Conservation (phyloP, 768 basidiomycete genomes). For the Pholiota conissans region DNA sequence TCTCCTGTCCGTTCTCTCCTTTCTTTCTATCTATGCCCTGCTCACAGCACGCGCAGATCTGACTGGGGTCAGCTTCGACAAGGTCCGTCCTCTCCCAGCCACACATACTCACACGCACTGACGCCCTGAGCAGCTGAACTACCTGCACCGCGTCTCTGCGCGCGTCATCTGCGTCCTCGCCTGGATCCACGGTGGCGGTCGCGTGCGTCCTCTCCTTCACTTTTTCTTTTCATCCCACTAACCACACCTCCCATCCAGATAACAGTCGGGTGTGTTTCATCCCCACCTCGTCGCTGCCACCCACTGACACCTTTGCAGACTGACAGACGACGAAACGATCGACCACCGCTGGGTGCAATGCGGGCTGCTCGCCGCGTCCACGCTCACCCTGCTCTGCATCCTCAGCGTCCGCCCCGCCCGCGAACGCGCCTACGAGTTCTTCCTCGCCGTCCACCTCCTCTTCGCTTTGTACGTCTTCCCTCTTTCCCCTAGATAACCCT, state of each 20-base stretch:
- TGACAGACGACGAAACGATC: slow-evolving; percentile 19
- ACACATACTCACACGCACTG: neutral
- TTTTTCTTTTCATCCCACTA: neutral
- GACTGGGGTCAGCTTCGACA: slow-evolving; percentile 51
- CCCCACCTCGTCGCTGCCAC: neutral
- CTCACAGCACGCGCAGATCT: slow-evolving; percentile 32
- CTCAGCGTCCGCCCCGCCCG: slow-evolving; percentile 53
- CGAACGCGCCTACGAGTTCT: slow-evolving; percentile 47
- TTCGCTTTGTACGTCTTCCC: slow-evolving; percentile 31
- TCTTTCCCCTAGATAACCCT: neutral
- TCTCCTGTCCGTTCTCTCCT: slow-evolving; percentile 27
- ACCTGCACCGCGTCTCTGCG: slow-evolving; percentile 48
- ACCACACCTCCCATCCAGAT: slow-evolving; percentile 5
- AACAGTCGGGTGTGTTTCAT: slow-evolving; percentile 17
- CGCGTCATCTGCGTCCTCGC: slow-evolving; percentile 45
- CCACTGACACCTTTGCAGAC: slow-evolving; percentile 8
- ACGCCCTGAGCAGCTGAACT: slow-evolving; percentile 34
- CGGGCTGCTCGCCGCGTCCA: slow-evolving; percentile 34
- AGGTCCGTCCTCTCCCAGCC: slow-evolving; percentile 22
- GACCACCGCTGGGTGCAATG: slow-evolving; percentile 30
- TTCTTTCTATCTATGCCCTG: neutral
- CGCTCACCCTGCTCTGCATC: slow-evolving; percentile 43
- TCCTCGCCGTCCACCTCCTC: slow-evolving; percentile 48
- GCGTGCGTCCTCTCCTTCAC: slow-evolving; percentile 32
- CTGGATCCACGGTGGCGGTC: slow-evolving; percentile 47